These are phyloP conservation scores for Cercophora samala DNA, from an alignment of 495 filamentous ascomycete species.

Conservation along the genomic window DNA sequence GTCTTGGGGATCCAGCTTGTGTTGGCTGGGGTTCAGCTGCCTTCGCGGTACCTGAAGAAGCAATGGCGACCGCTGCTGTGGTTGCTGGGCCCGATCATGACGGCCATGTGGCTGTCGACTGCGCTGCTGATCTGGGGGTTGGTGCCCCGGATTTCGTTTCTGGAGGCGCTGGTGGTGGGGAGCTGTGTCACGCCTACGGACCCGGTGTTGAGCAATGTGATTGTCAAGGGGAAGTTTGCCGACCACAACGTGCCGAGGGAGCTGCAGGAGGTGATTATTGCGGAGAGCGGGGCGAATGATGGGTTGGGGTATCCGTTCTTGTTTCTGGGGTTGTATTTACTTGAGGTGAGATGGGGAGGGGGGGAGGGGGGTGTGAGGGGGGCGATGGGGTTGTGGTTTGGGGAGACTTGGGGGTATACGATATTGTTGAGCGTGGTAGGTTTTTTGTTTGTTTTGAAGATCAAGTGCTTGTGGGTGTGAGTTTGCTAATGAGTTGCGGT, in stretches of 20 bases:
- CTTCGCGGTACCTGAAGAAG: conserved; percentile 72
- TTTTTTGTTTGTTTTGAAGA: too few species aligned
- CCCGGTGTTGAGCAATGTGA: conserved; percentile 82
- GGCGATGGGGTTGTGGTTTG: conserved; percentile 80
- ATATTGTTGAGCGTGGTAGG: conserved; percentile 66
- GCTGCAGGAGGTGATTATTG: conserved; percentile 81
- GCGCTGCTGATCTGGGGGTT: conserved; percentile 75
- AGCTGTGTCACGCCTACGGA: conserved; percentile 91
- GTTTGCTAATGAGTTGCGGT: too few species aligned
- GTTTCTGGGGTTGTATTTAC: conserved; percentile 77
- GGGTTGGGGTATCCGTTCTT: conserved; percentile 92
- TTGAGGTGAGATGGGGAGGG: conserved; percentile 61
- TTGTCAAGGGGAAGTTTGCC: conserved; percentile 91
- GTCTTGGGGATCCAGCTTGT: conserved; percentile 91
- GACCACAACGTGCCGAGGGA: conserved; percentile 82
- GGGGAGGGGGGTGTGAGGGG: conserved; percentile 55
- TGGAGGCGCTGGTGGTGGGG: conserved; percentile 74
- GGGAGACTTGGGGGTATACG: conserved; percentile 81
- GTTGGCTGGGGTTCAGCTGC: conserved; percentile 86
- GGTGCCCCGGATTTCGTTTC: conserved; percentile 67
- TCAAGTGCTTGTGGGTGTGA: too few species aligned
- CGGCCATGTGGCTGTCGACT: conserved; percentile 82
- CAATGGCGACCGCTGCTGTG: conserved; percentile 78
- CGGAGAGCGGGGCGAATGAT: conserved; percentile 89
- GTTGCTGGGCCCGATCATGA: conserved; percentile 83